These are phyloP conservation scores for Psilocybe tampanensis DNA, from an alignment of 768 basidiomycete genomes.

Conservation along the genomic window DNA sequence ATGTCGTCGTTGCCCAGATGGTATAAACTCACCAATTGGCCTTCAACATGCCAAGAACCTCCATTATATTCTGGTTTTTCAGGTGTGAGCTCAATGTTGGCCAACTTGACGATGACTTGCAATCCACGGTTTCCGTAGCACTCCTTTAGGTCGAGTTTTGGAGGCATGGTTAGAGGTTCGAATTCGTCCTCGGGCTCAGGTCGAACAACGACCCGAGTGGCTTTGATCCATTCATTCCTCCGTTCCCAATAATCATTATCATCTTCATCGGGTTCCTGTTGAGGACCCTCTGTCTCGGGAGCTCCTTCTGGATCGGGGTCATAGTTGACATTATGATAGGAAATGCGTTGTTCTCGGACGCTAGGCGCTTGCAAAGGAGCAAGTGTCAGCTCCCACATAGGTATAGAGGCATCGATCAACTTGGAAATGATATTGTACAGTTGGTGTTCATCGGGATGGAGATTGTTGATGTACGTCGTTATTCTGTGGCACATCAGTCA, in stretches of 20 bases:
- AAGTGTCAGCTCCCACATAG: constrained; percentile 32
- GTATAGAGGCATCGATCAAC: constrained; percentile 29
- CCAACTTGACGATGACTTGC: constrained; percentile 29
- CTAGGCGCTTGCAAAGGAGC: constrained; percentile 12
- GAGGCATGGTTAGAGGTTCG: neutral
- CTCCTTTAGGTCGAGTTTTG: constrained; percentile 13
- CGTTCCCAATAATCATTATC: constrained; percentile 13
- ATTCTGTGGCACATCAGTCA: constrained; percentile 21
- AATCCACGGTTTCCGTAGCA: constrained; percentile 14
- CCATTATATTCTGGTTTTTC: constrained; percentile 28
- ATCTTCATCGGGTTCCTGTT: constrained; percentile 19
- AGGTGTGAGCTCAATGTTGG: constrained; percentile 32
- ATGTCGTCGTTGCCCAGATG: neutral
- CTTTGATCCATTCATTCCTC: constrained; percentile 16
- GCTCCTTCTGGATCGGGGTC: constrained; percentile 16
- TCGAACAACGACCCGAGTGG: constrained; percentile 11
- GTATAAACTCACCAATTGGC: constrained; percentile 20
- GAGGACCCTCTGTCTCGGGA: constrained; percentile 18
- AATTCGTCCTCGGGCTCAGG: constrained; percentile 25
- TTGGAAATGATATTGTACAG: constrained; percentile 30
- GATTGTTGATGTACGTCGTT: constrained; percentile 45
- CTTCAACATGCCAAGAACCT: constrained; percentile 33
- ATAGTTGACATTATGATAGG: constrained; percentile 14
- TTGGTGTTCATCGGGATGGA: constrained; percentile 32
- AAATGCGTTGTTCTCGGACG: constrained; percentile 13